These are phyloP conservation scores for Cadophora sp. DNA, from an alignment of 2,329 filamentous ascomycete genomes.

Conservation along the genomic window DNA sequence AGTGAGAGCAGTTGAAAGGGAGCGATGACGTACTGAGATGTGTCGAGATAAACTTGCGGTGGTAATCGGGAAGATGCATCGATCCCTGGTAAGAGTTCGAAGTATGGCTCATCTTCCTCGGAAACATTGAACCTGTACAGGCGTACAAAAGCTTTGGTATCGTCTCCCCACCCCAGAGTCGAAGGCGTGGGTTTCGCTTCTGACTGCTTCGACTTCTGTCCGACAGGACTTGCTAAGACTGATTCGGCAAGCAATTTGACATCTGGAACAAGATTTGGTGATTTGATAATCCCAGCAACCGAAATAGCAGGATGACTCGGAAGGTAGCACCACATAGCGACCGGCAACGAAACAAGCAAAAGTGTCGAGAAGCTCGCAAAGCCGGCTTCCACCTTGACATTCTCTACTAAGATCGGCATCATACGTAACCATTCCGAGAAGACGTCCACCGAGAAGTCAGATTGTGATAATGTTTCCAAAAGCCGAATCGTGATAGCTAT, in stretches of 20 bases:
- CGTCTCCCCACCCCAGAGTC: not conserved
- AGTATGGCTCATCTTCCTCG: not conserved
- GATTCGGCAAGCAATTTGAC: not conserved
- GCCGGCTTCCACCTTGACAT: not conserved
- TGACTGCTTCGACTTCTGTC: not conserved
- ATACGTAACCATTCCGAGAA: not conserved
- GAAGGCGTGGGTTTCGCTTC: not conserved
- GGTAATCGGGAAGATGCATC: not conserved
- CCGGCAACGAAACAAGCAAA: not conserved
- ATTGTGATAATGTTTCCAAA: not conserved
- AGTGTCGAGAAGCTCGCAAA: not conserved
- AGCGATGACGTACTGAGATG: not conserved
- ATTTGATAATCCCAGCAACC: slow-evolving; percentile 1
- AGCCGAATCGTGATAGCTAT: not conserved
- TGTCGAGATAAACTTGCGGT: not conserved
- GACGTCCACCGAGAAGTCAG: not conserved
- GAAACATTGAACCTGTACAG: not conserved
- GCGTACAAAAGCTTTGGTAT: not conserved
- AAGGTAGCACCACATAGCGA: slow-evolving; percentile 4
- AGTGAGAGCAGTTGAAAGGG: not conserved
- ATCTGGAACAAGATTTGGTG: not conserved
- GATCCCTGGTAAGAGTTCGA: not conserved
- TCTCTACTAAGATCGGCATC: not conserved
- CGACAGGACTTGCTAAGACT: not conserved
- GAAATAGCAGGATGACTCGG: not conserved